Evolutionary conservation across 2,329 filamentous ascomycete species (phyloP).

Genomic region (Claviceps quebecensis): DNA sequence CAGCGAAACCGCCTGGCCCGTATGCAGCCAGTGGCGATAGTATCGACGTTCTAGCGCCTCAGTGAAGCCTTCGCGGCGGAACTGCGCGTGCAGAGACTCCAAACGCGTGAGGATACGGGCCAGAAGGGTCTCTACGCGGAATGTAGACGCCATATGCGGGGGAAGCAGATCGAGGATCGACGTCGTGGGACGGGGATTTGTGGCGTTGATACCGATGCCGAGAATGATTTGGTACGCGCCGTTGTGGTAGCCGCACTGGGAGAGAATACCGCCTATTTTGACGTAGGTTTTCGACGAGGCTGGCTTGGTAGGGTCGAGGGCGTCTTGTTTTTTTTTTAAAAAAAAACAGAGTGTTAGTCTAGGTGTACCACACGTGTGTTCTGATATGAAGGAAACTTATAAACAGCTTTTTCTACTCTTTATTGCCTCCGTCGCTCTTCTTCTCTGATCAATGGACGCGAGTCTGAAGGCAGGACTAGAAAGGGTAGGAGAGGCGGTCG

Average conservation of each 20-base stretch:
- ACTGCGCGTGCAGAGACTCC: constrained; percentile 62
- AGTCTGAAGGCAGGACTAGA: no score
- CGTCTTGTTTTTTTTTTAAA: constrained; percentile 29
- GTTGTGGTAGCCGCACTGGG: constrained; percentile 70
- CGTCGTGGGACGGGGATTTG: constrained; percentile 74
- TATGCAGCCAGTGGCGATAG: constrained; percentile 78
- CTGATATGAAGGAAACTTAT: not conserved
- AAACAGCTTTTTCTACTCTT: not conserved
- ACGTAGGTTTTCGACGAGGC: constrained; percentile 44
- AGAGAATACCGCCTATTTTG: constrained; percentile 87
- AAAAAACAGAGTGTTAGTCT: not conserved
- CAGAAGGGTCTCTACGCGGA: constrained; percentile 66
- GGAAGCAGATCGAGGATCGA: constrained; percentile 64
- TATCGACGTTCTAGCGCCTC: constrained; percentile 59
- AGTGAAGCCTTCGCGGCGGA: constrained; percentile 64
- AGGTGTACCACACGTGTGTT: not conserved
- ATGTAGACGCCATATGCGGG: constrained; percentile 29
- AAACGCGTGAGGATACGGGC: constrained; percentile 67
- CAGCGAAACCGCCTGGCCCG: constrained; percentile 54
- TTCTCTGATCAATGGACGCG: not conserved
- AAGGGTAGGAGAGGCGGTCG: not conserved
- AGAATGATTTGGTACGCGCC: constrained; percentile 73
- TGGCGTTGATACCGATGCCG: constrained; percentile 76
- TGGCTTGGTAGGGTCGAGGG: constrained; percentile 45
- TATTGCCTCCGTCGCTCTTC: not conserved